A percentile compares a stretch with the other conserved stretches of the same genome.
phyloP scores from a whole-genome alignment of 179 eudicot genomes.

The Amaranthus tricolor region DNA sequence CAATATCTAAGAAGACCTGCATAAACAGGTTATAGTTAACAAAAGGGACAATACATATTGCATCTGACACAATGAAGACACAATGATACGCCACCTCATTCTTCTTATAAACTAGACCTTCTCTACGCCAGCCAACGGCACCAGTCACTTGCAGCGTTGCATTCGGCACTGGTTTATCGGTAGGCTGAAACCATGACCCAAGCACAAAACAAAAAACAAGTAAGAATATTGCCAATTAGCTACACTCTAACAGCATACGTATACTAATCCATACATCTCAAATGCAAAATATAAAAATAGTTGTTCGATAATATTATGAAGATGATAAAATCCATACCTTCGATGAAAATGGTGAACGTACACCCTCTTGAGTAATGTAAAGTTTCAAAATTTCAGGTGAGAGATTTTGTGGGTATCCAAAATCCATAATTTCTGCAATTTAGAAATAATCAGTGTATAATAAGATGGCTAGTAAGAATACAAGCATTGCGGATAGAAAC shows the following conservation, averaged over 20 bases:
- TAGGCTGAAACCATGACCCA: conserved; percentile 46
- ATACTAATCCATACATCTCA: background rate
- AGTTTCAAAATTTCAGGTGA: conserved; percentile 97
- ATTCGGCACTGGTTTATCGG: conserved; percentile 95
- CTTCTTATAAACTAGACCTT: conserved; percentile 94
- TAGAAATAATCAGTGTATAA: conserved; percentile 1
- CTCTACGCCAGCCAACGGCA: conserved; percentile 99
- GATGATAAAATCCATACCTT: conserved; percentile 49
- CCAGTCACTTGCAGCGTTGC: conserved; percentile 99
- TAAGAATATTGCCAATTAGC: background rate
- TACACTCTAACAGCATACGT: background rate
- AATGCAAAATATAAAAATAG: background rate
- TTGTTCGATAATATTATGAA: background rate
- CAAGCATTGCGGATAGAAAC: background rate
- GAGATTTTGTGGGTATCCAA: conserved; percentile 98
- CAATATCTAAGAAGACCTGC: conserved; percentile 94
- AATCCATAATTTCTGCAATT: conserved; percentile 96
- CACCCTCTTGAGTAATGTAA: conserved; percentile 98
- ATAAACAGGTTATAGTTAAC: conserved; percentile 15
- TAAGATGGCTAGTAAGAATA: background rate
- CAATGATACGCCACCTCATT: conserved; percentile 61
- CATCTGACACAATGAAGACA: background rate
- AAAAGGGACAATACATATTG: conserved; percentile 9
- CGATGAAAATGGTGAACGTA: conserved; percentile 96
- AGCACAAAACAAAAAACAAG: background rate